Conservation (phyloP, 2,329 filamentous ascomycete species). For the Mariannaea sp. region DNA sequence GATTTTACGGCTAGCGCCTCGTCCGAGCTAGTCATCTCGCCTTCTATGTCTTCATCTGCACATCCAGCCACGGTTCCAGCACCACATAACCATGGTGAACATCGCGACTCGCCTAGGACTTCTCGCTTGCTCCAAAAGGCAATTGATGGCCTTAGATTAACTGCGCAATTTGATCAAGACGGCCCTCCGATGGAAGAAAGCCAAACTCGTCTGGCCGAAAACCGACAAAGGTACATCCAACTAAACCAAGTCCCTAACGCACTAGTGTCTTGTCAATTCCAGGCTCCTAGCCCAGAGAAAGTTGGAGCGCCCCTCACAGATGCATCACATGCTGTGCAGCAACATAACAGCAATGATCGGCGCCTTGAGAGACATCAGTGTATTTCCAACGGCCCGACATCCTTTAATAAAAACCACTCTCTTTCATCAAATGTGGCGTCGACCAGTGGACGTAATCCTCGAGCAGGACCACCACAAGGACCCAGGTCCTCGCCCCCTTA, state of each 20-base stretch:
- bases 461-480: not conserved
- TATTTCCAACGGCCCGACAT: not conserved
- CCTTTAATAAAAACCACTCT: not conserved
- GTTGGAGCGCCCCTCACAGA: not conserved
- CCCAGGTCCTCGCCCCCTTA: not conserved
- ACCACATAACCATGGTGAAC: not conserved
- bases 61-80: not conserved
- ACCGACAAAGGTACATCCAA: too few relatives aligned
- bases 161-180: not conserved
- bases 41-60: too few relatives aligned
- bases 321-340: not conserved
- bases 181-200: not conserved
- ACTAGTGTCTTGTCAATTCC: not conserved
- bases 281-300: not conserved
- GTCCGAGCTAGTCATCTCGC: not conserved
- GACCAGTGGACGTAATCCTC: not conserved
- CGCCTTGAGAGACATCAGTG: not conserved
- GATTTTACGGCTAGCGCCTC: not conserved
- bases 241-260: not conserved
- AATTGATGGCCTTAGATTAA: not conserved
- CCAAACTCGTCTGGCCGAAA: not conserved
- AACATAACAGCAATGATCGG: not conserved
- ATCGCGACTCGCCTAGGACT: not conserved
- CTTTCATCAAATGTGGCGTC: not conserved
- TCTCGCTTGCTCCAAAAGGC: not conserved